Percentiles rank a stretch among this genome's conserved stretches.
phyloP scores from a whole-genome alignment of 345 rosid genomes.

The Ailanthus altissimus region DNA sequence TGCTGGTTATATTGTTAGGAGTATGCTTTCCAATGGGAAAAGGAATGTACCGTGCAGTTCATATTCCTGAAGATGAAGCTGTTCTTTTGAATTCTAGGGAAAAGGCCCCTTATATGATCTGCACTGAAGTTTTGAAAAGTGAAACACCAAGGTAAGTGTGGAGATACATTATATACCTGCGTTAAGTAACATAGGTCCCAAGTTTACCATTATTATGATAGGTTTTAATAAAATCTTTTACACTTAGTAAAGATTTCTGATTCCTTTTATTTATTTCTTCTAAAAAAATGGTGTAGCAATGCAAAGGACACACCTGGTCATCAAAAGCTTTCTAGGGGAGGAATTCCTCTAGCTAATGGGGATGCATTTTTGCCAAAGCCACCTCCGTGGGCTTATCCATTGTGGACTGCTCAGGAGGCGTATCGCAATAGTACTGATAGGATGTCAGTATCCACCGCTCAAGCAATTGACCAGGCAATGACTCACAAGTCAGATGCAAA shows the following conservation, averaged over 20 bases:
- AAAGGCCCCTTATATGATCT: slow-evolving; percentile 96
- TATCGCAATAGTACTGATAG: slow-evolving; percentile 97
- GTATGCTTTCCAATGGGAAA: slow-evolving; percentile 98
- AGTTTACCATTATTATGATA: background rate
- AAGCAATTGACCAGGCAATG: slow-evolving; percentile 99
- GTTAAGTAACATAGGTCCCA: slow-evolving; percentile 2
- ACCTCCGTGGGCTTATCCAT: slow-evolving; percentile 99
- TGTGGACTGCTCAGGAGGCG: slow-evolving; percentile 94
- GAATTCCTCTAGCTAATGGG: slow-evolving; percentile 97
- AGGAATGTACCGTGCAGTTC: slow-evolving; percentile 91
- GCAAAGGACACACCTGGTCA: slow-evolving; percentile 66
- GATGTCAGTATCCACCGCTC: slow-evolving; percentile 91
- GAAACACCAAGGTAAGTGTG: slow-evolving; percentile 69
- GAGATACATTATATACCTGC: background rate
- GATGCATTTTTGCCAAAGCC: slow-evolving; percentile 95
- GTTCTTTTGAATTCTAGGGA: slow-evolving; percentile 98
- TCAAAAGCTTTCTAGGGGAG: slow-evolving; percentile 94
- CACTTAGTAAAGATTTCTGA: slow-evolving; percentile 22
- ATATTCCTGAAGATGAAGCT: slow-evolving; percentile 98
- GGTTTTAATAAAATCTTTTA: background rate
- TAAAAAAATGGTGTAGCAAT: slow-evolving; percentile 46
- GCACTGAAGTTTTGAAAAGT: slow-evolving; percentile 84
- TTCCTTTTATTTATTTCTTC: background rate
- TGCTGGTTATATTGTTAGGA: slow-evolving; percentile 51
- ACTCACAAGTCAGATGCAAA: slow-evolving; percentile 73